These are phyloP conservation scores for Lachancea sp. DNA, from an alignment of 805 yeast species.

Conservation along the genomic window DNA sequence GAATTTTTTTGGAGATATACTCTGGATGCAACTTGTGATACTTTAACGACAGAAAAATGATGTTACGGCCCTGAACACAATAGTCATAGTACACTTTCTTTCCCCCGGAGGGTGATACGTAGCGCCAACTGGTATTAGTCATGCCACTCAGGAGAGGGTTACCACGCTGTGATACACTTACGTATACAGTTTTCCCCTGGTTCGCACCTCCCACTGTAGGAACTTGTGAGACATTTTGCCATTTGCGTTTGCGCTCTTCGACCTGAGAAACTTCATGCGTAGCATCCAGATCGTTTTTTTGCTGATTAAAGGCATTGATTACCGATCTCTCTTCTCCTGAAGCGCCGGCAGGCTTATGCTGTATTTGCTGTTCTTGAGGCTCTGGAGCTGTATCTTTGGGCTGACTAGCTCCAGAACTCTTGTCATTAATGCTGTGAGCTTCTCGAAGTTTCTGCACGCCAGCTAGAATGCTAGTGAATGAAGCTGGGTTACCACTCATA, in stretches of 20 bases:
- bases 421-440: conserved; percentile 20
- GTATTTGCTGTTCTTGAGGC: not conserved
- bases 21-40: conserved; percentile 75
- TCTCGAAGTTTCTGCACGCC: conserved; percentile 60
- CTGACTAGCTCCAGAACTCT: not conserved
- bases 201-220: not conserved
- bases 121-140: conserved; percentile 49
- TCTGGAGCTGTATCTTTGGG: not conserved
- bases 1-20: conserved; percentile 55
- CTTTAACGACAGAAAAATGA: conserved; percentile 58
- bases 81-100: conserved; percentile 53
- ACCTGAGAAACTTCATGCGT: not conserved
- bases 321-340: conserved; percentile 1
- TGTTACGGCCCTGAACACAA: conserved; percentile 49
- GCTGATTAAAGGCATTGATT: conserved; percentile 12
- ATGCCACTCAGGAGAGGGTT: conserved; percentile 59
- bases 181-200: conserved; percentile 39
- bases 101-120: conserved; percentile 34
- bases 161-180: conserved; percentile 62
- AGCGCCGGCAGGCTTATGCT: not conserved
- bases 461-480: conserved; percentile 63
- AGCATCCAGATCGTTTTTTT: conserved; percentile 4
- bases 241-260: conserved; percentile 7
- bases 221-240: not conserved
- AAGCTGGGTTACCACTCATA: conserved; percentile 41